Evolutionary conservation across 495 filamentous ascomycete species (phyloP).

Genomic region (Aspergillus ellipticus): DNA sequence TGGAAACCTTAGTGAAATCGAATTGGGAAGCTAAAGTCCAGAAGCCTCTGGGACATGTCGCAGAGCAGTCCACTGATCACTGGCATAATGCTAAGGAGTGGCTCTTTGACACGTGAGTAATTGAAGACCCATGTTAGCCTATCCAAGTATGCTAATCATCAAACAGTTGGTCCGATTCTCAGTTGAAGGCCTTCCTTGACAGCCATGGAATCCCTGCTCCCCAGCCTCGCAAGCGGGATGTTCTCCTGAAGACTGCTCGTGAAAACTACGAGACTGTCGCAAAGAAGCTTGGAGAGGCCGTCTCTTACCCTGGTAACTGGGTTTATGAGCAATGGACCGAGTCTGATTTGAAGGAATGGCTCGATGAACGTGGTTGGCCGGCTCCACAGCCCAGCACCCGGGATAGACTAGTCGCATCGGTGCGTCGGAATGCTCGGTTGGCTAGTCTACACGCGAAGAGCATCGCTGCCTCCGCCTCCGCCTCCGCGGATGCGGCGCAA

Average conservation of each 20-base stretch:
- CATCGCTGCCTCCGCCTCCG: conserved; percentile 56
- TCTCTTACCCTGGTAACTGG: conserved; percentile 92
- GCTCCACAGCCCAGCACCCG: conserved; percentile 80
- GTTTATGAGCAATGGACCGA: conserved; percentile 85
- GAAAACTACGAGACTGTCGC: conserved; percentile 77
- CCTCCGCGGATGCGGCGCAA: conserved; percentile 65
- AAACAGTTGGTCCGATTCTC: conserved; percentile 72
- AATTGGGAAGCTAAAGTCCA: conserved; percentile 78
- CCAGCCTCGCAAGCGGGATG: conserved; percentile 82
- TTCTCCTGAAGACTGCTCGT: conserved; percentile 71
- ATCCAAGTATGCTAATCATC: conserved; percentile 16
- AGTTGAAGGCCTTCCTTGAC: conserved; percentile 90
- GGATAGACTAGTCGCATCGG: conserved; percentile 80
- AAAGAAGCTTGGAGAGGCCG: conserved; percentile 77
- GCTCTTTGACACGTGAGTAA: conserved; percentile 87
- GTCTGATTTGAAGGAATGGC: conserved; percentile 73
- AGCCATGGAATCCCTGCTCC: conserved; percentile 75
- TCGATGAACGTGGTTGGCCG: conserved; percentile 86
- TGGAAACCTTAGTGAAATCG: conserved; percentile 77
- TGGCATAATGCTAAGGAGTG: conserved; percentile 75
- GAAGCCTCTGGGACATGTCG: conserved; percentile 68
- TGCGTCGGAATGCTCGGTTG: conserved; percentile 86
- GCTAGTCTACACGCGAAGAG: conserved; percentile 62
- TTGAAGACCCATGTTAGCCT: background rate
- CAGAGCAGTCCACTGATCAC: conserved; percentile 66